phyloP scores from a whole-genome alignment of 73 alveolate genomes.

The Urostyla sp. region DNA sequence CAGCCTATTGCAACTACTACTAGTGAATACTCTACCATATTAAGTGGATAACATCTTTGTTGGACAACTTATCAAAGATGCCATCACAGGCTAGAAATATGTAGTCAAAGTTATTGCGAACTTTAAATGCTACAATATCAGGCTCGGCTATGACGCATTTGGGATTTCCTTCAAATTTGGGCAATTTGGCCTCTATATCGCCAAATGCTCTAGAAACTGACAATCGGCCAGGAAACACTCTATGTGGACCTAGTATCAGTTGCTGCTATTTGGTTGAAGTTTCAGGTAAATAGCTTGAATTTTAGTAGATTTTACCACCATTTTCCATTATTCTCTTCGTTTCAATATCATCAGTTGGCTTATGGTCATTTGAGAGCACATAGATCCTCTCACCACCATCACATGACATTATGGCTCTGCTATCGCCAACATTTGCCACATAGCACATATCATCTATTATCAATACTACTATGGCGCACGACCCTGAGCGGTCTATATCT shows the following conservation, averaged over 20 bases:
- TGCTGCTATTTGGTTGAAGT: background rate
- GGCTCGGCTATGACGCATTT: slow-evolving; percentile 81
- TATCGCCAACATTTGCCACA: slow-evolving; percentile 76
- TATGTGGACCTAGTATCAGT: slow-evolving; percentile 72
- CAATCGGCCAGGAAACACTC: slow-evolving; percentile 86
- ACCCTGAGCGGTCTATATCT: slow-evolving; percentile 76
- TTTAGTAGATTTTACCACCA: slow-evolving; percentile 88
- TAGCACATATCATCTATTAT: slow-evolving; percentile 66
- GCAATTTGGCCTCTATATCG: slow-evolving; percentile 81
- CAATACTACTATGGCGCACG: slow-evolving; percentile 79
- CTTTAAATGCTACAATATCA: slow-evolving; percentile 64
- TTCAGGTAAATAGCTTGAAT: slow-evolving; percentile 37
- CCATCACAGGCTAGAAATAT: slow-evolving; percentile 57
- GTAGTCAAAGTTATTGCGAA: slow-evolving; percentile 22
- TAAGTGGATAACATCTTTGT: slow-evolving; percentile 29
- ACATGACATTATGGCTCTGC: slow-evolving; percentile 75
- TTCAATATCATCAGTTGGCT: slow-evolving; percentile 90
- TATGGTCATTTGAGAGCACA: slow-evolving; percentile 81
- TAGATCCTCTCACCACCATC: slow-evolving; percentile 62
- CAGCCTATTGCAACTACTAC: background rate
- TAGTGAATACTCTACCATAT: slow-evolving; percentile 35
- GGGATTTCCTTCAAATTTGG: slow-evolving; percentile 80
- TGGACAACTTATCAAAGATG: slow-evolving; percentile 47
- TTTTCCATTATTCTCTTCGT: slow-evolving; percentile 79
- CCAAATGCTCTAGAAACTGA: slow-evolving; percentile 84